Percentiles rank a stretch among this genome's conserved stretches.
These are phyloP conservation scores for Penicillium arizonense DNA, from an alignment of 495 filamentous ascomycete genomes.

Conservation along the genomic window DNA sequence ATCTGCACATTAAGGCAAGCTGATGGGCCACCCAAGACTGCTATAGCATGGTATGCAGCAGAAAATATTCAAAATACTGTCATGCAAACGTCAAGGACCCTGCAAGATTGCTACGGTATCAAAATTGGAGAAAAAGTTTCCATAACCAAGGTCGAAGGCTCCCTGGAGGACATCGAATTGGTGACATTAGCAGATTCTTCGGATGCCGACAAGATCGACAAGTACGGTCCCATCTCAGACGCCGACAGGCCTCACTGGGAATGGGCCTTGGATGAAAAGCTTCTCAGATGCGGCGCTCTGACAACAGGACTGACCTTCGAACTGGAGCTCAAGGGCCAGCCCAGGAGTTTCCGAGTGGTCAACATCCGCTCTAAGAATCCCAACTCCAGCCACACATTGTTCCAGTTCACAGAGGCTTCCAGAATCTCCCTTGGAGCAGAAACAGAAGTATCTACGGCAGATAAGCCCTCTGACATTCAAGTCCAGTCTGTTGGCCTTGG, in stretches of 20 bases:
- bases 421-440: conserved; percentile 35
- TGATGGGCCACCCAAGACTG: conserved; percentile 46
- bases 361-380: conserved; percentile 29
- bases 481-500: conserved; percentile 49
- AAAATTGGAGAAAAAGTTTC: conserved; percentile 60
- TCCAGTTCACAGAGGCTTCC: conserved; percentile 30
- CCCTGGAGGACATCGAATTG: conserved; percentile 37
- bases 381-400: conserved; percentile 31
- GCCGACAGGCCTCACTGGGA: conserved; percentile 59
- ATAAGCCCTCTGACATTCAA: conserved; percentile 17
- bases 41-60: conserved; percentile 62
- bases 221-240: conserved; percentile 33
- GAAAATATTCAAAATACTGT: conserved; percentile 64
- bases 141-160: conserved; percentile 44
- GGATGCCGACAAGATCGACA: conserved; percentile 31
- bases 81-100: conserved; percentile 62
- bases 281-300: conserved; percentile 48
- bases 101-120: conserved; percentile 63
- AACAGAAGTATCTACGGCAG: conserved; percentile 6
- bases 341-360: conserved; percentile 42
- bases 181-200: conserved; percentile 53
- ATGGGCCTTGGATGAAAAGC: conserved; percentile 58
- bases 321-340: conserved; percentile 46
- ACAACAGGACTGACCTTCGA: conserved; percentile 46
- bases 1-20: conserved; percentile 51